Base-by-base conservation (phyloP, 139 green algal genomes). In the Coelastrella sp. region DNA sequence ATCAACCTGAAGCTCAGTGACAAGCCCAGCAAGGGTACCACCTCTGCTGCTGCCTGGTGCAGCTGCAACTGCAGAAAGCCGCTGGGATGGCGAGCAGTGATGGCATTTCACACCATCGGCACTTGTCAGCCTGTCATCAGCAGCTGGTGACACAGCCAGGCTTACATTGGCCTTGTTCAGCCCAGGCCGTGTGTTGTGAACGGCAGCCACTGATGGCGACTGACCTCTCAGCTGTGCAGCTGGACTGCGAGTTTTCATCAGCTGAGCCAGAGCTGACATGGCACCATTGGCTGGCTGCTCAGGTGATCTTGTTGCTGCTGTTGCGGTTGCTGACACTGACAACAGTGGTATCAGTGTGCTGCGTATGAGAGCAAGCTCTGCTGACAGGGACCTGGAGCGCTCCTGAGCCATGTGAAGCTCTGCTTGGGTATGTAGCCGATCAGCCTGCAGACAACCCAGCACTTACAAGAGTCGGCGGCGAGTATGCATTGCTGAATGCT, bases 351-450 rank as follows among this genome's bases (percentile, higher is more conserved):
- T 59, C 76, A 90, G 20, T 60, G 75, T 70, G 14, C 59, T 85
- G 74, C 87, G 87, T n/a, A 90, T 76, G 7, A 86, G 27, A 0
- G 76, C 25, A 7, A 90, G 73, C 1, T 90, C 60, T 22, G 86
- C 87, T 78, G 25, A 20, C 15, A 90, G 59, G 10, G 58, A 65
- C 25, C 22, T n/a, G 25, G 87, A 82, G 12, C 87, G 87, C 76
- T 90, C 76, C 35, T 90, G 76, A 22, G 87, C 87, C 56, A 75
- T 15, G 19, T 90, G 86, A n/a, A 90, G 86, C 75, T 90, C 86
- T 25, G 58, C 15, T 75, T 90, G 86, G 19, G 86, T 84, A 0
- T 59, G 86, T 75, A 78, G 8, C 15, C 73, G 86, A 10, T 90
- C 86, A 15, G 75, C 86, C 86, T 90, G 86, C 74, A 85, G 7